These are phyloP conservation scores for Kalmusia sp. DNA, from an alignment of 2,329 filamentous ascomycete genomes.

Conservation along the genomic window DNA sequence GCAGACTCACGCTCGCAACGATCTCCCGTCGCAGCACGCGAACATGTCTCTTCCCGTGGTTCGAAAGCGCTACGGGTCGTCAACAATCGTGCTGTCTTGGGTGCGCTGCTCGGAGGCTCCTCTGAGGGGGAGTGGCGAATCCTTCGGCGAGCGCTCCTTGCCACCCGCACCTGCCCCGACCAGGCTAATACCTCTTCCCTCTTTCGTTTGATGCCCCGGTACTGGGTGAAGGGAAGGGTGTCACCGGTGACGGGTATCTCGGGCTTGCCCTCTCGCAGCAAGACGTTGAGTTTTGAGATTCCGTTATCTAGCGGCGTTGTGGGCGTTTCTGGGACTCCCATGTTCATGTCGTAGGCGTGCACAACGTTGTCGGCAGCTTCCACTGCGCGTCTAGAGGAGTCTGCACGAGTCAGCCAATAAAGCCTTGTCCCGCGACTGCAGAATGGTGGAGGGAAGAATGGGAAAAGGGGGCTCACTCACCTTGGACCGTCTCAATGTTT, in stretches of 20 bases:
- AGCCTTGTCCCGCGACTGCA: too few species aligned
- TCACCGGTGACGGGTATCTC: conserved; percentile 54
- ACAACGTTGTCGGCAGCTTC: conserved; percentile 79
- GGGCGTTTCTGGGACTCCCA: conserved; percentile 73
- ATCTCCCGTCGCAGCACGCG: conserved; percentile 26
- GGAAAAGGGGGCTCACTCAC: conserved; percentile 48
- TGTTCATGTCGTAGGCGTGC: conserved; percentile 77
- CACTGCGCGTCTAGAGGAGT: conserved; percentile 73
- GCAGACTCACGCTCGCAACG: conserved; percentile 32
- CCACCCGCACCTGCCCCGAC: conserved; percentile 34
- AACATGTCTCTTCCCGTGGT: conserved; percentile 28
- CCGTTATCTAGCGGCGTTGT: conserved; percentile 50
- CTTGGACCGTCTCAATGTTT: conserved; percentile 75
- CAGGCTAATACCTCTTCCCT: conserved; percentile 46
- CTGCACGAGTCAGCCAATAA: conserved; percentile 46
- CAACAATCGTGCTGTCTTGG: conserved; percentile 24
- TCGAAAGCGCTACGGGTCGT: conserved; percentile 20
- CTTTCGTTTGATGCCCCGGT: conserved; percentile 53
- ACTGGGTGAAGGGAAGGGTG: conserved; percentile 46
- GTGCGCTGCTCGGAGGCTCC: conserved; percentile 28
- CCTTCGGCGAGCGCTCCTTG: conserved; percentile 31
- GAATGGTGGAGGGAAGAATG: not conserved
- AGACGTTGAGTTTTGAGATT: conserved; percentile 31
- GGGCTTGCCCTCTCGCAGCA: conserved; percentile 47
- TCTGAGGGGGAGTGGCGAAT: conserved; percentile 39